Evolutionary conservation across 805 yeast species (phyloP).

Genomic region (Yarrowia divulgata): DNA sequence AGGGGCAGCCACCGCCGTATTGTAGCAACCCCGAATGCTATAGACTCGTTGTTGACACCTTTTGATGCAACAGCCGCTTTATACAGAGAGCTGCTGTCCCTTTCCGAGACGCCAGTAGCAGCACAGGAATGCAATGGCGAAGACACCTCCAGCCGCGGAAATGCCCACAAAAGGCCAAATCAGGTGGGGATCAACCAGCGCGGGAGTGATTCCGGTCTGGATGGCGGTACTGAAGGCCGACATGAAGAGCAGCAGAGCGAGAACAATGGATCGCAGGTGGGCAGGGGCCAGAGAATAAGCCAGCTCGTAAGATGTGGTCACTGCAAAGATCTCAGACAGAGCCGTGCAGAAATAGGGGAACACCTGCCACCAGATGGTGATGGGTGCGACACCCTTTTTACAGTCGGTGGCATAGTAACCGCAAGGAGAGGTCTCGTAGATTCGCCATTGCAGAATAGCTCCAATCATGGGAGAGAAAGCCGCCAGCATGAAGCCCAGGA

Average conservation of each 20-base stretch:
- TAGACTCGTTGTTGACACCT: not conserved
- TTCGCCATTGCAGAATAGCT: constrained; percentile 58
- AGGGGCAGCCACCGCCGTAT: not conserved
- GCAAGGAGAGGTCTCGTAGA: constrained; percentile 61
- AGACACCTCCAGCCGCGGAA: constrained; percentile 52
- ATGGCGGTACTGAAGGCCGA: constrained; percentile 60
- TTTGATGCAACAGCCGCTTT: not conserved
- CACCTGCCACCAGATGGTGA: constrained; percentile 51
- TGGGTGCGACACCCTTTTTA: constrained; percentile 49
- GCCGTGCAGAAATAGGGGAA: constrained; percentile 56
- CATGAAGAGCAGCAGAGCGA: constrained; percentile 53
- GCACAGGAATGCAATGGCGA: constrained; percentile 45
- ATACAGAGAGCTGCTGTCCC: constrained; percentile 16
- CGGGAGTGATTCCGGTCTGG: constrained; percentile 54
- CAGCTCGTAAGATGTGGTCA: constrained; percentile 60
- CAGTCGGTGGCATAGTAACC: constrained; percentile 52
- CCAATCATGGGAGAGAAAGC: constrained; percentile 58
- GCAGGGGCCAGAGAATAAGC: constrained; percentile 63
- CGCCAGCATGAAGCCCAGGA: constrained; percentile 58
- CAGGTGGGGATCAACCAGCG: constrained; percentile 54
- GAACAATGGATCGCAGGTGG: constrained; percentile 59
- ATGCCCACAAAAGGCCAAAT: constrained; percentile 56
- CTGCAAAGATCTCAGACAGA: constrained; percentile 61
- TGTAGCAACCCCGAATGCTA: constrained; percentile 6
- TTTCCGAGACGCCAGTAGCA: constrained; percentile 28